Conservation (phyloP, 805 yeast species). For the Ogataea degrootiae region DNA sequence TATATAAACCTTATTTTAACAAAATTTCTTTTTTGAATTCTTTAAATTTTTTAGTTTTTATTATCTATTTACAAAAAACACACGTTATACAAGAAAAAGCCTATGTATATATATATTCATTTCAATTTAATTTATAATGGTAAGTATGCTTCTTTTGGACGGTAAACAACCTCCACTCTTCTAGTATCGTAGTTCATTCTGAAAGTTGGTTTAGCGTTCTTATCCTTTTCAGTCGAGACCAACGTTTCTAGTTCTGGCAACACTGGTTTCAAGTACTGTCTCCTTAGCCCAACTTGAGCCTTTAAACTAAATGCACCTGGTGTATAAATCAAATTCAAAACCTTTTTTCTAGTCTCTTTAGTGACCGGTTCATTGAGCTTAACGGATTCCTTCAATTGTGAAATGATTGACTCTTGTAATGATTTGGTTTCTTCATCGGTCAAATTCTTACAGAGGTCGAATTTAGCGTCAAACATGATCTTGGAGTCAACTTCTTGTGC, state of each 20-base stretch:
- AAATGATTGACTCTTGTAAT: constrained; percentile 17
- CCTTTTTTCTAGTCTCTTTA: constrained; percentile 35
- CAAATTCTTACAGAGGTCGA: constrained; percentile 36
- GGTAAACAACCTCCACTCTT: constrained; percentile 47
- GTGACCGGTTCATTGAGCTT: constrained; percentile 25
- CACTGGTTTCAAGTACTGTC: constrained; percentile 50
- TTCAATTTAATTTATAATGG: background rate
- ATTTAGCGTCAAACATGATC: constrained; percentile 44
- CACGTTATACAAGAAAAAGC: too few species aligned
- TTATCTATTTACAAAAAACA: too few species aligned
- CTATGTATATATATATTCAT: background rate
- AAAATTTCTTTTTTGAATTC: too few species aligned
- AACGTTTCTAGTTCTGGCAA: constrained; percentile 44
- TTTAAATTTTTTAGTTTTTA: too few species aligned
- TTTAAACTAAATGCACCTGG: constrained; percentile 33
- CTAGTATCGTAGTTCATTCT: constrained; percentile 58
- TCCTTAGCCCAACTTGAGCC: constrained; percentile 37
- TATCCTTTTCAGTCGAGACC: constrained; percentile 33
- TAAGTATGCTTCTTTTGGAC: constrained; percentile 48
- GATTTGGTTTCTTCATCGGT: constrained; percentile 30
- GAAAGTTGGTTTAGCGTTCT: constrained; percentile 45
- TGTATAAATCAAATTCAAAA: constrained; percentile 40
- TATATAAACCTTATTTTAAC: background rate
- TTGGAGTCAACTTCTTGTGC: constrained; percentile 38
- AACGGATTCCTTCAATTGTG: constrained; percentile 15